Evolutionary conservation across 495 filamentous ascomycete genomes (phyloP), one percentile per base, ranked within the genome.

Genomic region (Xylaria curta): DNA sequence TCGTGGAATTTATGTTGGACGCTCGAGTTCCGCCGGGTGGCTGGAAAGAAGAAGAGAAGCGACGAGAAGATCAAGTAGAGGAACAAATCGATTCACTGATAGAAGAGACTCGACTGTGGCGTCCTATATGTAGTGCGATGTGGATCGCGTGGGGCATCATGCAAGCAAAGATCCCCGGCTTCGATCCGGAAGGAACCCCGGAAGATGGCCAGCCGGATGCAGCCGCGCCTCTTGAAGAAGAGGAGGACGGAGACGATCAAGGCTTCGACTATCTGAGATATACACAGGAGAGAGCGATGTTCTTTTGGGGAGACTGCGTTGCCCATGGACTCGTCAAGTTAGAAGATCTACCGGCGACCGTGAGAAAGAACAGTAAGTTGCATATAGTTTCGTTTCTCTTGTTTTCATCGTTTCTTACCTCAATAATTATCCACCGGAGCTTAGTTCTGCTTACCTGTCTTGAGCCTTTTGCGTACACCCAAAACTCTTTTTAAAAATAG

Each of bases 121-220:
- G 95, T 5, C 85, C 92, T 3, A 92, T 94, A 4, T 94, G 94
- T 79, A 92, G 91, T 24, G 95, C 93, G 2, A 91, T 94, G 78
- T 99, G 97, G 97, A 89, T 94, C 33, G 92, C 93, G 1, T 99
- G 97, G 96, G 96, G 96, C 36, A 93, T 98, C 59, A 91, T 98
- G 64, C 97, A 98, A 83, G 95, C 96, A 33, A 95, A 95, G 78
- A 85, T 94, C 7, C 87, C 92, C 0, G 94, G 89, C 5, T 73
- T 85, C 58, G 80, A 84, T 31, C 66, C 56, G 38, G 72, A 70
- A 31, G 69, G 15, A 24, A 28, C 15, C 10, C 19, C 56, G 61
- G 73, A 72, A 49, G 44, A 56, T 4, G 36, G 51, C 10, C 36
- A 66, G 26, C 38, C 54, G 38, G 53, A 54, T 13, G 68, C 68